Conservation (phyloP, 768 basidiomycete genomes). For the Pulveroboletus sp. region DNA sequence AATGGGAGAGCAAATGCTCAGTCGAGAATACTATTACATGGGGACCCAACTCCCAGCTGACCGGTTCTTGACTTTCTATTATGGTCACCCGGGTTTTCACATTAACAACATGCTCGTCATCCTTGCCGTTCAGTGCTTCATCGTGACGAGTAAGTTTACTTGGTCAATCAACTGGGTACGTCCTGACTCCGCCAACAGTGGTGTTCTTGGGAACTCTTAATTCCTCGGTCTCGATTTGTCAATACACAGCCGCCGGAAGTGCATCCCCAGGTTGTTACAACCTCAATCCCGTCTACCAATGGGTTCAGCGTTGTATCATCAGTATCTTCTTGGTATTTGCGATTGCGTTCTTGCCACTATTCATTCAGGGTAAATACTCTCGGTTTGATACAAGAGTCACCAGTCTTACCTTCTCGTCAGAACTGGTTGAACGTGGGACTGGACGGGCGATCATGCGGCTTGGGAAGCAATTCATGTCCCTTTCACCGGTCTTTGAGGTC, state of each 20-base stretch:
- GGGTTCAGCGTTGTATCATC: slow-evolving; percentile 96
- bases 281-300: slow-evolving; percentile 85
- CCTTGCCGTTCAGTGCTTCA: slow-evolving; percentile 91
- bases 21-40: slow-evolving; percentile 97
- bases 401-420: slow-evolving; percentile 36
- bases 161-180: neutral
- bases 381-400: slow-evolving; percentile 11
- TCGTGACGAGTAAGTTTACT: slow-evolving; percentile 71
- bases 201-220: slow-evolving; percentile 93
- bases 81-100: slow-evolving; percentile 98
- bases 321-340: slow-evolving; percentile 98
- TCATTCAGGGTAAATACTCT: slow-evolving; percentile 74
- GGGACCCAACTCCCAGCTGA: slow-evolving; percentile 98
- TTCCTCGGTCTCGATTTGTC: slow-evolving; percentile 72
- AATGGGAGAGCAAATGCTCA: slow-evolving; percentile 99
- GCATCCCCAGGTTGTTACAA: slow-evolving; percentile 92
- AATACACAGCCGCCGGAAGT: slow-evolving; percentile 66
- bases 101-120: slow-evolving; percentile 99
- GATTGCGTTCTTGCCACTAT: slow-evolving; percentile 92
- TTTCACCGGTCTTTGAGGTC: slow-evolving; percentile 95
- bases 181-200: slow-evolving; percentile 47
- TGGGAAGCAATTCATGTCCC: slow-evolving; percentile 88
- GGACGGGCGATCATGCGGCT: slow-evolving; percentile 88
- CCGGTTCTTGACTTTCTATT: slow-evolving; percentile 99
- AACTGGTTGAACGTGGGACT: slow-evolving; percentile 93